Base-by-base conservation (phyloP, 225 moss, liverwort and hornwort genomes). In the Ulota crispa region DNA sequence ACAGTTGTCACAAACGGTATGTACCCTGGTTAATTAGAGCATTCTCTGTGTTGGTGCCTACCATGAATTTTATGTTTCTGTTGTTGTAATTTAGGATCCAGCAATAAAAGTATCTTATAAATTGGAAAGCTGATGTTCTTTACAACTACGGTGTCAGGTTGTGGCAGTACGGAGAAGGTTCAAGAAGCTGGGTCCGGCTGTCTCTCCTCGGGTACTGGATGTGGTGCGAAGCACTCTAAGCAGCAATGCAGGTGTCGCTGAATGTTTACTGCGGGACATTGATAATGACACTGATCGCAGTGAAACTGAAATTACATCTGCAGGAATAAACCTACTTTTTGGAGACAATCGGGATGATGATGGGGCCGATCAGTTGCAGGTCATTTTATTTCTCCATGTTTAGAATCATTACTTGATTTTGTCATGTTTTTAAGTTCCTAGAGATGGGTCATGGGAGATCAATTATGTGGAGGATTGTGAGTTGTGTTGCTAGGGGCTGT, bases 181-280 rank as follows among this genome's bases (percentile, higher is more conserved):
- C 30, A 99, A 99, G 87, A 95, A 92, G 86, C 89, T 99, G 87
- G 99, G 99, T 24, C 93, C 99, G 41, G 92, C 91, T 85, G 89
- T 96, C 68, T 93, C 99, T 85, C 96, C 99, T 71, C 86, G 93
- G 75, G 99, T 99, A 70, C 89, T 99, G 89, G 99, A 94, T 86
- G 93, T 99, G 75, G 99, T 99, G 84, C 94, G 99, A 88, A 96
- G 93, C 84, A 96, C 95, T 84, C 90, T 95, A 68, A 94, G 96
- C 84, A 93, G 89, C 82, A 90, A 90, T 64, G 80, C 92, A 81
- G 94, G 96, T 82, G 91, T 99, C 61, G 99, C 99, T 79, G 99
- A 99, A 87, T 94, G 91, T 72, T 89, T 99, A 64, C 88, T 99
- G 75, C 92, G 99, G 78, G 99, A 99, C 78, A 93, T 99, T 84